These are phyloP conservation scores for Betula pendula DNA, from an alignment of 306 rosid species.

Conservation along the genomic window DNA sequence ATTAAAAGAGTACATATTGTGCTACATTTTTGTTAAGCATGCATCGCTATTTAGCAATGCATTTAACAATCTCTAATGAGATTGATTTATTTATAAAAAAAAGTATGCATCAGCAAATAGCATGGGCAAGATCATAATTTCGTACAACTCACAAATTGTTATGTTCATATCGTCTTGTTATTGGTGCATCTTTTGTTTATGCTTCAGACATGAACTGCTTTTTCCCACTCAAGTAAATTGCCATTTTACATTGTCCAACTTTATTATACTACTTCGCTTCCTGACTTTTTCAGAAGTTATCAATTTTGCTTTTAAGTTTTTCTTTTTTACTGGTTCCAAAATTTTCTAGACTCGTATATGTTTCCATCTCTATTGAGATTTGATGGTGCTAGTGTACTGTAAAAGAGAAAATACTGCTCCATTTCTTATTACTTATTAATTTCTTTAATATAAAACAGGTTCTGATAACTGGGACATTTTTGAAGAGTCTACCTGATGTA, in stretches of 20 bases:
- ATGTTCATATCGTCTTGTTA: not conserved
- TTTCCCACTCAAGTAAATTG: constrained; percentile 17
- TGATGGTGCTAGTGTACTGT: not conserved
- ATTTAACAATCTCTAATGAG: too few relatives aligned
- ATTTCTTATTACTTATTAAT: constrained; percentile 15
- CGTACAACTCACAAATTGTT: not conserved
- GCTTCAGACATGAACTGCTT: constrained; percentile 17
- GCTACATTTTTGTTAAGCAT: not conserved
- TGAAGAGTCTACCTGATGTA: constrained; percentile 47
- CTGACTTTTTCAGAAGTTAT: not conserved
- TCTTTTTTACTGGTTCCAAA: not conserved
- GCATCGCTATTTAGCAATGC: not conserved
- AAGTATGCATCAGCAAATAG: not conserved
- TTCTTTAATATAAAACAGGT: constrained; percentile 54
- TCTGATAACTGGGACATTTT: constrained; percentile 65
- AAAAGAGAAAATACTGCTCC: not conserved
- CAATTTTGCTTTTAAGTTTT: not conserved
- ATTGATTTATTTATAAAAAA: too few relatives aligned
- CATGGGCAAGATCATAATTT: not conserved
- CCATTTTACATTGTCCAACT: constrained; percentile 9
- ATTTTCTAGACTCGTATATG: not conserved
- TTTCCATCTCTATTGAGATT: not conserved
- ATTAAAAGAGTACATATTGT: not conserved
- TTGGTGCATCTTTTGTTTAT: constrained; percentile 4
- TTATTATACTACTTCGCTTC: constrained; percentile 3